phyloP scores from a whole-genome alignment of 345 rosid genomes.

The Brassica cretica region DNA sequence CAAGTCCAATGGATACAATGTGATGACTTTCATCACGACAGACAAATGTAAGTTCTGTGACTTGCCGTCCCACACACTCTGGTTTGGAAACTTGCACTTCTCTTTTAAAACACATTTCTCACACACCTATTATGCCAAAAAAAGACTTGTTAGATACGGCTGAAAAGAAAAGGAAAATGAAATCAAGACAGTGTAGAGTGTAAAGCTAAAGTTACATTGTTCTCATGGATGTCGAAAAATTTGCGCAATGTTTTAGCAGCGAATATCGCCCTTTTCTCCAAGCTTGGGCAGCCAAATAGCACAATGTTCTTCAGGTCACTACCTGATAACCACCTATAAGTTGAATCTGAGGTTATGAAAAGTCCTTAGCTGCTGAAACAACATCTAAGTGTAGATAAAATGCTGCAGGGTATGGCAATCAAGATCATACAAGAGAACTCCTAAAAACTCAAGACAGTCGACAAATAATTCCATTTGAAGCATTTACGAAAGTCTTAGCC shows the following conservation, averaged over 20 bases:
- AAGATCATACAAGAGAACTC: constrained; percentile 5
- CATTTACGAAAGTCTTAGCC: neutral
- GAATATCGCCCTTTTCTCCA: constrained; percentile 46
- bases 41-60: constrained; percentile 49
- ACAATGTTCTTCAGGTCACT: constrained; percentile 64
- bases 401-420: neutral
- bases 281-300: constrained; percentile 72
- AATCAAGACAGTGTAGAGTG: constrained; percentile 15
- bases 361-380: constrained; percentile 4
- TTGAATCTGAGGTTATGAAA: constrained; percentile 29
- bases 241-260: constrained; percentile 75
- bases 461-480: neutral
- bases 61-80: constrained; percentile 50
- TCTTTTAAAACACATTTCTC: constrained; percentile 54
- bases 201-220: constrained; percentile 49
- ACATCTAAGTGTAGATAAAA: neutral
- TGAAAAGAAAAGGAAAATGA: neutral
- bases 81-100: constrained; percentile 64
- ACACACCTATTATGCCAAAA: constrained; percentile 61
- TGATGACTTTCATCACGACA: constrained; percentile 60
- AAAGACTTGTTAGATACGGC: constrained; percentile 7
- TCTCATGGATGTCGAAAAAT: constrained; percentile 63
- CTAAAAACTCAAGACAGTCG: neutral
- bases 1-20: constrained; percentile 54
- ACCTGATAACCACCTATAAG: constrained; percentile 77